Evolutionary conservation across 768 basidiomycete genomes (phyloP), one percentile per base, ranked within the genome.

Genomic region (Tulasnella sp.): DNA sequence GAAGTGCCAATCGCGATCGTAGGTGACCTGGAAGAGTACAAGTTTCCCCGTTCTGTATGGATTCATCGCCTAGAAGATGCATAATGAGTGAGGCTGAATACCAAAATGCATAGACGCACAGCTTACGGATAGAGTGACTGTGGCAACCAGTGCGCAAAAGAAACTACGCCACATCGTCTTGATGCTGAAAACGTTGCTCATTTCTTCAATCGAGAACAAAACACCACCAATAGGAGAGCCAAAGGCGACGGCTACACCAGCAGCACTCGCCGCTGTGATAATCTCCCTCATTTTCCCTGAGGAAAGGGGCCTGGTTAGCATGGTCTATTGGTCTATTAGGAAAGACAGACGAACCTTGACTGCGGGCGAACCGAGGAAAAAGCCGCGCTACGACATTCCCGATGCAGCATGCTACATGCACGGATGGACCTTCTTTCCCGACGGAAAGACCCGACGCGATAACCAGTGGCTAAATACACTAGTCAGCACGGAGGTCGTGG

Each of bases 151-250:
- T 39, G 97, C 97, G 79, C 97, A 98, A 78, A 98, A 90, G 80
- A 98, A 97, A 78, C 93, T 95, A 77, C 90, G 85, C 96, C 96
- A 98, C 94, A 98, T 97, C 5, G 96, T 98, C 80, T 94, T 90
- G 81, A 95, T 95, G 72, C 91, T 96, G 80, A 98, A 98, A 42
- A 88, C 90, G 79, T 94, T 91, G 80, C 93, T 96, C 97, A 99
- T 99, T 87, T 99, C 97, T 93, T 99, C 97, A 75, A 99, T 95
- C 17, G 96, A 96, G 78, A 99, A 99, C 22, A 99, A 79, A 0
- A 99, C 97, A 12, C 97, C 97, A 17, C 95, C 97, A 44, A 99
- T 98, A 0, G 97, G 97, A 1, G 95, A 92, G 74, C 96, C 97
- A 78, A 99, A 99, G 26, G 97, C 97, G 32, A 98, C 97, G 0